phyloP scores from a whole-genome alignment of 129 eudicot genomes.

The Arctium lappa region DNA sequence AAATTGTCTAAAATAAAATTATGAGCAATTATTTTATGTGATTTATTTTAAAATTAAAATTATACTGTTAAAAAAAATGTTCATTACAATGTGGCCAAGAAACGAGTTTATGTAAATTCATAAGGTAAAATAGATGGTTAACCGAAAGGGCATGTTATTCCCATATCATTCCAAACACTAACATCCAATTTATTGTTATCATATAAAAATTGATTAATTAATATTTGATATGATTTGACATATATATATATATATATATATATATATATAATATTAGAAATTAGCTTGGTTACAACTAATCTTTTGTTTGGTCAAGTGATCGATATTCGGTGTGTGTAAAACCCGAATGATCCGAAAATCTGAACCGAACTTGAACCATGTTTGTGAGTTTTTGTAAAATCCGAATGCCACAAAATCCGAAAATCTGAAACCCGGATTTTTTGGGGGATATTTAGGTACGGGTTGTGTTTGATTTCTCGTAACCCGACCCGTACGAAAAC shows the following conservation, averaged over 20 bases:
- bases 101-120: slow-evolving; percentile 13
- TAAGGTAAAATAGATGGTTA: slow-evolving; percentile 21
- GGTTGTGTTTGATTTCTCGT: too few relatives aligned
- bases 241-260: too few relatives aligned
- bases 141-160: slow-evolving; percentile 27
- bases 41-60: background rate
- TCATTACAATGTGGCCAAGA: slow-evolving; percentile 24
- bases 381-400: too few relatives aligned
- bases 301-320: background rate
- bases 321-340: too few relatives aligned
- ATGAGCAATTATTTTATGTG: background rate
- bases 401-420: too few relatives aligned
- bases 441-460: too few relatives aligned
- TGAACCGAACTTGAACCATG: too few relatives aligned
- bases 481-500: too few relatives aligned
- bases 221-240: background rate
- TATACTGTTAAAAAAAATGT: background rate
- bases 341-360: too few relatives aligned
- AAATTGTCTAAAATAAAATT: background rate
- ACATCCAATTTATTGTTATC: slow-evolving; percentile 20
- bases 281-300: background rate
- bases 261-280: background rate
- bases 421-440: too few relatives aligned
- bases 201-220: background rate
- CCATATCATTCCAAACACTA: slow-evolving; percentile 21